Base-by-base conservation (phyloP, 306 rosid species). In the Pyrus bretschneideri region DNA sequence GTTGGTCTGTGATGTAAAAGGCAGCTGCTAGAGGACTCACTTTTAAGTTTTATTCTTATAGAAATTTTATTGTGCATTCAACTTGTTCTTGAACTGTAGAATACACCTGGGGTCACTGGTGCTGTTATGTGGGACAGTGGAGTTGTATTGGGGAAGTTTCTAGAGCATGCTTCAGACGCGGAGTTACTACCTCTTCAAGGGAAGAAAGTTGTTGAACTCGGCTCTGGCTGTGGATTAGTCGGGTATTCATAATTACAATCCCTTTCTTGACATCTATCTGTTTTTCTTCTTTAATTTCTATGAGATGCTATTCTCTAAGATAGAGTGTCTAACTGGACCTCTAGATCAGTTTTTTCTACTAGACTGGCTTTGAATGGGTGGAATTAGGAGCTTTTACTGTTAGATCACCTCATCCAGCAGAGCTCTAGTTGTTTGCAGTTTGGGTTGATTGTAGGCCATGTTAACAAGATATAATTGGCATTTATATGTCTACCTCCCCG, bases 41-140 rank as follows among this genome's bases (percentile, higher is more conserved):
- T 70, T 40, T n/a, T 44, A 25, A 60, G 9, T 11, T 60, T 22
- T 63, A 17, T 52, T 4, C 40, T 30, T 30, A 19, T 21, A 51
- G 12, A n/a, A 67, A 27, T 67, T 14, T 67, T 17, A 25, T 23
- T 67, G 22, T 80, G 52, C 7, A 10, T 30, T 55, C 46, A 71
- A 30, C 12, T 30, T 70, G 61, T 52, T 55, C 73, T 85, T 67
- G 71, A 60, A 79, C 77, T 86, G 66, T 51, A 91, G 97, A 77
- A 84, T 54, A 85, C 81, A 0, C 96, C 93, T 75, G 97, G 97
- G 66, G 97, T 92, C 18, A 92, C 97, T 58, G 97, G 97, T 80
- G 72, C 96, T 6, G 97, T 90, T 79, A 86, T 87, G 92, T 93
- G 97, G 97, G 97, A 93, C 84, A 93, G 93, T 84, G 96, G 92